Evolutionary conservation across 371 early-diverging fungal species (phyloP).

Genomic region (Mortierella sp.): DNA sequence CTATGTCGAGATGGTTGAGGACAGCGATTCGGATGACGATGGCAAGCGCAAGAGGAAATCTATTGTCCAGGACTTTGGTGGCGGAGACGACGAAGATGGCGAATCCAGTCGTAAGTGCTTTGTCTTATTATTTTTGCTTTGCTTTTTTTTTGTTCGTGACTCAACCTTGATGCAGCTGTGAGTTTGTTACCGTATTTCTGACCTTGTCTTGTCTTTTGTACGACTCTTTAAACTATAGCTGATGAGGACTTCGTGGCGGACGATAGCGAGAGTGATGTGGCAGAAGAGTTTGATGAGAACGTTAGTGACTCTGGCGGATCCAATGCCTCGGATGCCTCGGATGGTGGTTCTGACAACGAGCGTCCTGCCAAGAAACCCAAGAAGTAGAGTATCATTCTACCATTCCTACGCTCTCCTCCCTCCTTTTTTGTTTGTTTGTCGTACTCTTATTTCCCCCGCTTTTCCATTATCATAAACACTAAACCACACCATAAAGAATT

Average conservation of each 20-base stretch:
- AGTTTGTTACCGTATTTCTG: conserved; percentile 14
- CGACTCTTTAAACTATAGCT: conserved; percentile 60
- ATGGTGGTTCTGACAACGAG: conserved; percentile 32
- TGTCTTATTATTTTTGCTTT: not conserved
- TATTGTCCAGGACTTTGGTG: conserved; percentile 53
- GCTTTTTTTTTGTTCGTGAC: not conserved
- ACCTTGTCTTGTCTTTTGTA: conserved; percentile 7
- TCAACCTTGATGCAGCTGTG: not conserved
- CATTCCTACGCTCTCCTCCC: not conserved
- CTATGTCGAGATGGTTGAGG: conserved; percentile 73
- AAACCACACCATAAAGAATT: not conserved
- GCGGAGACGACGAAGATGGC: conserved; percentile 71
- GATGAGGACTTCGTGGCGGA: conserved; percentile 94
- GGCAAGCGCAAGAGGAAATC: conserved; percentile 66
- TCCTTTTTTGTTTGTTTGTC: not conserved
- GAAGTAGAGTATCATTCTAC: conserved; percentile 13
- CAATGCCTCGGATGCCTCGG: conserved; percentile 58
- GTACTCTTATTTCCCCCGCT: not conserved
- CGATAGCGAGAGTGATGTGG: conserved; percentile 88
- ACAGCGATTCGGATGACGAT: conserved; percentile 68
- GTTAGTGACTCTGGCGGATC: conserved; percentile 62
- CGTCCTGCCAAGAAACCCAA: conserved; percentile 49
- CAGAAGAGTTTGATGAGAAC: conserved; percentile 93
- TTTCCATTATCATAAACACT: conserved; percentile 1
- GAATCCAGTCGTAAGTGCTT: conserved; percentile 73